These are phyloP conservation scores for Microcyclospora tardicrescens DNA, from an alignment of 2,329 filamentous ascomycete genomes.

Conservation along the genomic window DNA sequence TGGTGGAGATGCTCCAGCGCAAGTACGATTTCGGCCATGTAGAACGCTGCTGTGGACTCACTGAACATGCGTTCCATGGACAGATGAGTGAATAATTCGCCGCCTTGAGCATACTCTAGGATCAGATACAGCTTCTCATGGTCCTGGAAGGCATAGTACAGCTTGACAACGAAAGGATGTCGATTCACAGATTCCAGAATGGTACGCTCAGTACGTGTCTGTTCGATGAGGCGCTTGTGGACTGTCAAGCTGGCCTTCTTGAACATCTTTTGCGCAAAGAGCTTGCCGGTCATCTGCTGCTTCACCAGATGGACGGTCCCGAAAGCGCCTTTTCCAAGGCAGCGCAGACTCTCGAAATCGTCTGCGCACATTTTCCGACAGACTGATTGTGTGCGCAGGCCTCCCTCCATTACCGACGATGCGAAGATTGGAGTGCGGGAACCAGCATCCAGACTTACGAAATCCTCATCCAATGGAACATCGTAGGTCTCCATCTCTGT, in stretches of 20 bases:
- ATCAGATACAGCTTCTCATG: slow-evolving; percentile 96
- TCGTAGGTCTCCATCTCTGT: slow-evolving; percentile 76
- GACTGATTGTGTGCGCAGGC: slow-evolving; percentile 39
- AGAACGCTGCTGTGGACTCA: slow-evolving; percentile 81
- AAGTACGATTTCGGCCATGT: slow-evolving; percentile 96
- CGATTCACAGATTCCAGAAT: slow-evolving; percentile 93
- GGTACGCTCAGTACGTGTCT: slow-evolving; percentile 90
- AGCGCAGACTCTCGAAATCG: slow-evolving; percentile 83
- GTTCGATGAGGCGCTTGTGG: slow-evolving; percentile 89
- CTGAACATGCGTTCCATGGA: slow-evolving; percentile 90
- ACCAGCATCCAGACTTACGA: slow-evolving; percentile 52
- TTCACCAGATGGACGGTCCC: slow-evolving; percentile 90
- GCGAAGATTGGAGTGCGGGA: slow-evolving; percentile 22
- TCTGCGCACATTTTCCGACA: slow-evolving; percentile 75
- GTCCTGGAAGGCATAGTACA: slow-evolving; percentile 97
- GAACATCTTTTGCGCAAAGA: slow-evolving; percentile 97
- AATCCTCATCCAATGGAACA: slow-evolving; percentile 72
- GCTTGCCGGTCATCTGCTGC: slow-evolving; percentile 70
- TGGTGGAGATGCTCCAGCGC: slow-evolving; percentile 88
- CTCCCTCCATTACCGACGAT: slow-evolving; percentile 38
- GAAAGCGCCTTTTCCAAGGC: slow-evolving; percentile 90
- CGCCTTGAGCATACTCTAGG: slow-evolving; percentile 91
- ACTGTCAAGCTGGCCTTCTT: slow-evolving; percentile 92
- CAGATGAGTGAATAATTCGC: slow-evolving; percentile 92
- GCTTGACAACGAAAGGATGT: slow-evolving; percentile 94